These are phyloP conservation scores for Dryas drummondii DNA, from an alignment of 306 rosid genomes.

Conservation along the genomic window DNA sequence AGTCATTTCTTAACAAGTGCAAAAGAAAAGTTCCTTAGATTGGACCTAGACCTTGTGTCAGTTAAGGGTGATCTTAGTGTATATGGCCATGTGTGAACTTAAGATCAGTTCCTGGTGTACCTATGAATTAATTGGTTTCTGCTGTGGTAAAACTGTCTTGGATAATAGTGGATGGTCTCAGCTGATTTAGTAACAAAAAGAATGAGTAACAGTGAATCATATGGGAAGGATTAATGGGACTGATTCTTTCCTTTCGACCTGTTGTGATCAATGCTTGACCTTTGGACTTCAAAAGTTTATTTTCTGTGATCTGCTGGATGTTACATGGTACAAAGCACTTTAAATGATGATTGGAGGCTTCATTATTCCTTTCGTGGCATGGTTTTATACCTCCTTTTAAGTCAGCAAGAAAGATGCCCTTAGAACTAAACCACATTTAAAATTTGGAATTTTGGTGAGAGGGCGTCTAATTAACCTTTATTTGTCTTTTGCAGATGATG, in stretches of 20 bases:
- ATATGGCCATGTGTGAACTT: background rate
- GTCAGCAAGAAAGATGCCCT: background rate
- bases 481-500: constrained; percentile 64
- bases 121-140: background rate
- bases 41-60: background rate
- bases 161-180: background rate
- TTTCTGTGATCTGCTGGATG: background rate
- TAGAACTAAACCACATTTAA: background rate
- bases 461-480: constrained; percentile 5
- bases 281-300: background rate
- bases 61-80: background rate
- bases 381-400: background rate
- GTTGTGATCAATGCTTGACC: background rate
- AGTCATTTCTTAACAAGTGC: background rate
- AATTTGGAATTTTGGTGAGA: background rate
- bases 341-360: background rate
- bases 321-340: background rate
- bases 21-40: background rate
- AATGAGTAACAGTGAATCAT: background rate
- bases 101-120: too few relatives aligned
- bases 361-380: background rate
- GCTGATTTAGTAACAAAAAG: background rate
- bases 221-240: background rate
- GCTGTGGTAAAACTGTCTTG: background rate
- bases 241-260: background rate